Evolutionary conservation across 257 asterid genomes (phyloP).

Genomic region (Verbascum thapsus): DNA sequence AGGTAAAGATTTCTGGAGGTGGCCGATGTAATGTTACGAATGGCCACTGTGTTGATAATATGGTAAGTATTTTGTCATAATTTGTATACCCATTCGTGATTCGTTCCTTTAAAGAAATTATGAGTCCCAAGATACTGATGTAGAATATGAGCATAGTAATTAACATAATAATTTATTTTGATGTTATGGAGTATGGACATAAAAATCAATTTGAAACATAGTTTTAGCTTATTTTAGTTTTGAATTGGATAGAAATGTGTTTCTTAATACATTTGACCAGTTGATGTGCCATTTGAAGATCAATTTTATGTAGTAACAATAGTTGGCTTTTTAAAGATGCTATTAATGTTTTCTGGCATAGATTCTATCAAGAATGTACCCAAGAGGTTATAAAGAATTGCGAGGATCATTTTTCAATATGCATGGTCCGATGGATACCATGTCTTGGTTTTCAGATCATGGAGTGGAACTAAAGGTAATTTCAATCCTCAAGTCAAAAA

Average conservation of each 20-base stretch:
- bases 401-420: conserved; percentile 84
- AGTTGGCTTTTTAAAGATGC: conserved; percentile 15
- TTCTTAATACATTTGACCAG: not conserved
- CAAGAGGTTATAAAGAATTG: conserved; percentile 90
- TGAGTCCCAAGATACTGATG: no score
- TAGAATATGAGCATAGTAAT: no score
- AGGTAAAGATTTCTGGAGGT: conserved; percentile 98
- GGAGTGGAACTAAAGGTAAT: conserved; percentile 83
- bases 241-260: conserved; percentile 10
- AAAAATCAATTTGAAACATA: not conserved
- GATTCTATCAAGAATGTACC: conserved; percentile 84
- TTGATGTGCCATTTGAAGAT: conserved; percentile 12
- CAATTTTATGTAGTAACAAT: conserved; percentile 7
- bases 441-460: conserved; percentile 84
- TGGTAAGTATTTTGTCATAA: conserved; percentile 49
- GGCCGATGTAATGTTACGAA: conserved; percentile 97
- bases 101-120: no score
- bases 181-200: not conserved
- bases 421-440: conserved; percentile 87
- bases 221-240: conserved; percentile 4
- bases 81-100: no score
- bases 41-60: conserved; percentile 68
- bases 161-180: not conserved
- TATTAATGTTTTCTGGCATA: conserved; percentile 33
- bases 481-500: conserved; percentile 10